Conservation (phyloP, 2,329 filamentous ascomycete genomes). For the Penicillium sp. region DNA sequence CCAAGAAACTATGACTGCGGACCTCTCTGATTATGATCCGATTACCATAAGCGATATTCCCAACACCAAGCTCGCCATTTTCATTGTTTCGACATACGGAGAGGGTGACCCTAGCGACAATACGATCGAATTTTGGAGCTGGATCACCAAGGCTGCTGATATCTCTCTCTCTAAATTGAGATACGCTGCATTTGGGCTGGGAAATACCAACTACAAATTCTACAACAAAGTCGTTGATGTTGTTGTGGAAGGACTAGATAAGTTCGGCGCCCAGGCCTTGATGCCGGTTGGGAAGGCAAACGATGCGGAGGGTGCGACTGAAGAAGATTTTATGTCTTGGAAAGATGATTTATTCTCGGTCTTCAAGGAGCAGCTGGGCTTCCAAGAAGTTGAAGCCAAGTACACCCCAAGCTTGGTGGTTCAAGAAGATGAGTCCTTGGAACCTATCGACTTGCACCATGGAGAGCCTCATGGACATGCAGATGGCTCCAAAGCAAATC, state of each 20-base stretch:
- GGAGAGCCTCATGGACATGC: conserved; percentile 78
- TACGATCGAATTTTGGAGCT: conserved; percentile 85
- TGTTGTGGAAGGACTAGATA: conserved; percentile 74
- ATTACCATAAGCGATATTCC: conserved; percentile 82
- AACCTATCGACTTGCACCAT: conserved; percentile 76
- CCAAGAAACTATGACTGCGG: conserved; percentile 91
- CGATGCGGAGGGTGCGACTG: conserved; percentile 91
- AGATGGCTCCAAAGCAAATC: conserved; percentile 78
- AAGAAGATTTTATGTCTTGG: conserved; percentile 95
- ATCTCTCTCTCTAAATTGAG: conserved; percentile 69
- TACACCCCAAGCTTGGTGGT: conserved; percentile 86
- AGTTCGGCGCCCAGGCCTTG: conserved; percentile 75
- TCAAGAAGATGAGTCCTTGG: conserved; percentile 71
- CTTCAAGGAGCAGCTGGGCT: conserved; percentile 73
- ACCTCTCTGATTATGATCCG: conserved; percentile 91
- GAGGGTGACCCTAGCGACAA: conserved; percentile 97
- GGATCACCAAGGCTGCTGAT: conserved; percentile 78
- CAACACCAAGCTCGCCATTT: conserved; percentile 83
- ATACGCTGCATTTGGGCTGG: conserved; percentile 88
- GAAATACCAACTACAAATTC: conserved; percentile 97
- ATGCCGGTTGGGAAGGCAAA: conserved; percentile 86
- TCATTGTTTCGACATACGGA: conserved; percentile 90
- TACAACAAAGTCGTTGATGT: conserved; percentile 95
- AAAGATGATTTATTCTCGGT: conserved; percentile 92
- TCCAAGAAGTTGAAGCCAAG: conserved; percentile 86